phyloP scores from a whole-genome alignment of 1,284 basidiomycete genomes.

The Apiotrichum domesticum region DNA sequence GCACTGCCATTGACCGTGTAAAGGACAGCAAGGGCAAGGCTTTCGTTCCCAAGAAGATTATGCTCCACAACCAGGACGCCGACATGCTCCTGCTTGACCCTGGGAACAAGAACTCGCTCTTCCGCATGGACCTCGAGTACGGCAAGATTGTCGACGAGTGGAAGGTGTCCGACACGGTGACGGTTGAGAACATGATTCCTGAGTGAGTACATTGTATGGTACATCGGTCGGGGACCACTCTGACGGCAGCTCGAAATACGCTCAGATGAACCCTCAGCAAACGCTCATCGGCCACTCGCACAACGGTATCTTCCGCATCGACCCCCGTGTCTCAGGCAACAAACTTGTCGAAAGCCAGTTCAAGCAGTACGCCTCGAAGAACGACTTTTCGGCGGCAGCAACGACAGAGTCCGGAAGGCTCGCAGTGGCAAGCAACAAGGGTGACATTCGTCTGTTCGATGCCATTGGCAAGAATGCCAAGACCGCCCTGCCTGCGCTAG shows the following conservation, averaged over 20 bases:
- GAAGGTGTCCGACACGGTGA: conserved; percentile 86
- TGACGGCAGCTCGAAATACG: conserved; percentile 66
- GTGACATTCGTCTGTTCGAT: conserved; percentile 93
- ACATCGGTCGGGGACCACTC: neutral
- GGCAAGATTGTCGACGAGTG: conserved; percentile 98
- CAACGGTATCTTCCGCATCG: conserved; percentile 95
- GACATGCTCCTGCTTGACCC: conserved; percentile 95
- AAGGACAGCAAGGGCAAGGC: conserved; percentile 72
- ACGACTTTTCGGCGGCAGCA: conserved; percentile 87
- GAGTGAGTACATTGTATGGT: conserved; percentile 47
- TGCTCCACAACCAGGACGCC: conserved; percentile 95
- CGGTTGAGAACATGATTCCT: conserved; percentile 83
- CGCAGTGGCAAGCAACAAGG: conserved; percentile 92
- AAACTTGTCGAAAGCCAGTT: conserved; percentile 93
- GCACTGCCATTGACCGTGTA: conserved; percentile 81
- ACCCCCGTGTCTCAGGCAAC: conserved; percentile 80
- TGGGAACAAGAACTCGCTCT: conserved; percentile 73
- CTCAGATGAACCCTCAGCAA: conserved; percentile 85
- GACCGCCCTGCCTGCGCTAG: conserved; percentile 92
- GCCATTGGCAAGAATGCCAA: conserved; percentile 98
- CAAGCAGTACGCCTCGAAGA: conserved; percentile 94
- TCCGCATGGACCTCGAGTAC: conserved; percentile 86
- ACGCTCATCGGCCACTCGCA: conserved; percentile 82
- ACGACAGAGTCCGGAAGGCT: conserved; percentile 83
- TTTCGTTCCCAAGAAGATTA: conserved; percentile 87